Evolutionary conservation across 2,329 filamentous ascomycete species (phyloP), one percentile per base, ranked within the genome.

Genomic region (Teratosphaeriaceae sp.): DNA sequence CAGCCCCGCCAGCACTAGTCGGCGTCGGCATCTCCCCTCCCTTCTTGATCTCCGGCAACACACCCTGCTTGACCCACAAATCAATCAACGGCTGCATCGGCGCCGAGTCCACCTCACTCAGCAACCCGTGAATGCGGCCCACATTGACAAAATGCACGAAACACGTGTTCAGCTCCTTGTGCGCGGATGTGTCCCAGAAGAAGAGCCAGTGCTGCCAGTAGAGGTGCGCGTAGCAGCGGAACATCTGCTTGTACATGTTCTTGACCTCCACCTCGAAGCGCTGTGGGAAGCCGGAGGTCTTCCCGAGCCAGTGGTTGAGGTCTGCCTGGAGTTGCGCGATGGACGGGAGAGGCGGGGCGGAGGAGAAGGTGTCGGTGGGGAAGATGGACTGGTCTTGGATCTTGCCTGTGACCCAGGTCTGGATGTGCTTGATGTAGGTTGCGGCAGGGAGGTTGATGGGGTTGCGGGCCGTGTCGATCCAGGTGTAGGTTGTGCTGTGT

Each of bases 321-420:
- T 79, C 74, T 42, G 72, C 72, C 71, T 12, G 40, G 45, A 20
- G 30, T 20, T 55, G 47, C 31, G 51, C 45, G 30, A 46, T 33
- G 13, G 74, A 66, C 49, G 75, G 79, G 16, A 73, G 73, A 13
- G 69, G 62, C 45, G 75, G 70, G 34, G 81, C 76, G 34, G 80
- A 72, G 53, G 77, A 82, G 15, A 83, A 85, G 38, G 84, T 80
- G 56, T 92, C 88, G 31, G 88, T 95, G 5, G 90, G 90, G 69
- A 97, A 96, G 67, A 94, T 87, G 61, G 78, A 77, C 38, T 80
- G 80, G 63, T 97, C 89, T 57, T 92, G 87, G 51, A 95, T 88
- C 70, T 97, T 97, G 68, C 88, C 88, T 22, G 87, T 85, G 62
- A 97, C 94, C 89, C 90, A 97, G 60, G 90, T 87, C 69, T 96